phyloP scores from a whole-genome alignment of 2,329 filamentous ascomycete genomes.

The Iodosphaeria phyllophila region DNA sequence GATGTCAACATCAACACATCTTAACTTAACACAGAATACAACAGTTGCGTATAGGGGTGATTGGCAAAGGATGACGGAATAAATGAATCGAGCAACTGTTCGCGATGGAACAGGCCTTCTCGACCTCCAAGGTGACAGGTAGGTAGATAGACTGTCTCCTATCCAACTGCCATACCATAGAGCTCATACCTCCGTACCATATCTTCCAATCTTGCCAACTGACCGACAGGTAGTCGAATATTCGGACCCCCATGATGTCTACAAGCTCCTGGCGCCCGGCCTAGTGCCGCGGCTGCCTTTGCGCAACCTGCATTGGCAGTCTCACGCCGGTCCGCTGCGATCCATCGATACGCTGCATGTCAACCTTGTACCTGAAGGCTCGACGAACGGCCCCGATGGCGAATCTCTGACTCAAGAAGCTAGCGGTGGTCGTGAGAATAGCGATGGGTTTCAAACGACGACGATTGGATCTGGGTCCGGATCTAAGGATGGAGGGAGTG shows the following conservation, averaged over 20 bases:
- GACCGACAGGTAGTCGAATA: conserved; percentile 64
- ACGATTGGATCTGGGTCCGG: conserved; percentile 11
- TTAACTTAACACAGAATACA: no score
- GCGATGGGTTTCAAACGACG: conserved; percentile 45
- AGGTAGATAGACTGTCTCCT: conserved; percentile 7
- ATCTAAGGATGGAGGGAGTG: conserved; percentile 18
- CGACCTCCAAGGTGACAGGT: conserved; percentile 66
- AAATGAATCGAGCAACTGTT: conserved; percentile 12
- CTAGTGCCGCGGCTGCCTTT: conserved; percentile 66
- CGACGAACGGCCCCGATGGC: conserved; percentile 20
- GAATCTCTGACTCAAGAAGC: conserved; percentile 13
- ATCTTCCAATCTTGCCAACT: conserved; percentile 4
- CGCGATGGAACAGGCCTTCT: conserved; percentile 47
- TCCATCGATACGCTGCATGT: conserved; percentile 89
- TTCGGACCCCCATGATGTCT: conserved; percentile 80
- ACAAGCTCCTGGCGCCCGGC: conserved; percentile 61
- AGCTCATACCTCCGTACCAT: conserved; percentile 5
- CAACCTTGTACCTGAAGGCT: conserved; percentile 53
- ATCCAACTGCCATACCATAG: conserved; percentile 3
- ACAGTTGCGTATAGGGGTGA: no score
- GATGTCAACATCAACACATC: no score
- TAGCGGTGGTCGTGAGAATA: conserved; percentile 16
- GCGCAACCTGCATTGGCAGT: conserved; percentile 92
- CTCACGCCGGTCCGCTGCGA: conserved; percentile 71
- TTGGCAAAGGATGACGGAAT: no score